Base-by-base conservation (phyloP, 1,284 basidiomycete genomes). In the Xanthoconium separans region DNA sequence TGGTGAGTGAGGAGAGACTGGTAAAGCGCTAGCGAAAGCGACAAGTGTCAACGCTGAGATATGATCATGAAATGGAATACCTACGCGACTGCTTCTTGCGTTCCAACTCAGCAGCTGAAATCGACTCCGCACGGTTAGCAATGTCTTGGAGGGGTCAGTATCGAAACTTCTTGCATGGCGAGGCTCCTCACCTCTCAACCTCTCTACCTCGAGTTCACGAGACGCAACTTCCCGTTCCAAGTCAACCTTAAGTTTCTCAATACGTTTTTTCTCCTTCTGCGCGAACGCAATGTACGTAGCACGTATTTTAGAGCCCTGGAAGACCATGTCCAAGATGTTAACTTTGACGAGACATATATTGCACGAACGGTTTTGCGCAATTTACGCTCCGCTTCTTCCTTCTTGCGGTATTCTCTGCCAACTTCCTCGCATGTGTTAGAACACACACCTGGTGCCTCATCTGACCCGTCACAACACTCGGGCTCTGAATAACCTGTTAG, bases 401-500 rank as follows among this genome's bases (percentile, higher is more conserved):
- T 80, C 67, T 82, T 82, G 56, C 84, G 75, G 70, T 91, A 84
- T 44, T 71, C 83, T 55, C 84, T 82, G 2, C 94, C 93, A 37
- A 92, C 78, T 64, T 89, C 82, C 45, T 80, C 80, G 68, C 96
- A 99, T 6, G 74, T 74, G 69, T 98, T 86, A 20, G 82, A 77
- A 68, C 96, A 99, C 12, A 87, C 76, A 6, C 93, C 93, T 9
- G 81, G 69, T 6, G 73, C 76, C 72, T 99, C 96, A 70, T 99
- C 96, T 0, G 93, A 93, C n/a, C 97, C 97, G 66, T 99, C 96
- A 69, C 96, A 99, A 69, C 97, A 99, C 66, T 95, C 87, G 3
- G 84, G 81, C 66, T 99, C 94, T 95, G n/a, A 64, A 13, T 29
- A 22, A 39, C n/a, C 31, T 20, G 45, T 63, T 39, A 64, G 39